A percentile compares a stretch with the other conserved stretches of the same genome.
phyloP scores from a whole-genome alignment of 2,329 filamentous ascomycete genomes.

The Paracamarosporium sp. region DNA sequence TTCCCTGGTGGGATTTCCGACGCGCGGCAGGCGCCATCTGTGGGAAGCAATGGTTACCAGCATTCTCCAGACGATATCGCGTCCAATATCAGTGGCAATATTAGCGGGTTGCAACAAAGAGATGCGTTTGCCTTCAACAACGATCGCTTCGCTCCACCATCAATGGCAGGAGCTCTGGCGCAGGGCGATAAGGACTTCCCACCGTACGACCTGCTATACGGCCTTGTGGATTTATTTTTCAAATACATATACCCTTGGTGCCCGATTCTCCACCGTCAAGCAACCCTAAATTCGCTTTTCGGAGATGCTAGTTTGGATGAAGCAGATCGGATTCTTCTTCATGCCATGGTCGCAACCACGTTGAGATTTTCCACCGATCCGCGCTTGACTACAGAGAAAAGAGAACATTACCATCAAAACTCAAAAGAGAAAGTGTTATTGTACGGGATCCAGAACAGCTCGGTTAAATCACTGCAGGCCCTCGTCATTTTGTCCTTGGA shows the following conservation, averaged over 20 bases:
- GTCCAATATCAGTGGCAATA: constrained; percentile 20
- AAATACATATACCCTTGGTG: constrained; percentile 74
- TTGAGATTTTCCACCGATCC: constrained; percentile 82
- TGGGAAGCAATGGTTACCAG: constrained; percentile 38
- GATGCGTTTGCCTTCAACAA: constrained; percentile 39
- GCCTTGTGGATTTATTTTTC: constrained; percentile 67
- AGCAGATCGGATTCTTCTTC: constrained; percentile 80
- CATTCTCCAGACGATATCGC: constrained; percentile 34
- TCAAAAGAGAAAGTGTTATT: constrained; percentile 87
- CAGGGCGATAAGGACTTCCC: constrained; percentile 57
- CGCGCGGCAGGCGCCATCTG: constrained; percentile 27
- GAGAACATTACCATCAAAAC: constrained; percentile 76
- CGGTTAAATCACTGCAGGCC: constrained; percentile 85
- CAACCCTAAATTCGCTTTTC: constrained; percentile 82
- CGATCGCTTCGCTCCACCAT: constrained; percentile 36
- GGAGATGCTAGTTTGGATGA: constrained; percentile 75
- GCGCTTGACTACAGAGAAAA: constrained; percentile 74
- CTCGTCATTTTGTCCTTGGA: constrained; percentile 87
- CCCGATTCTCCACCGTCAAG: constrained; percentile 85
- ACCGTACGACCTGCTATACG: constrained; percentile 66
- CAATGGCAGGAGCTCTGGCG: constrained; percentile 34
- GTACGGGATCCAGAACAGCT: constrained; percentile 88
- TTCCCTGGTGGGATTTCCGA: constrained; percentile 49
- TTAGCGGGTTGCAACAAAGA: constrained; percentile 31
- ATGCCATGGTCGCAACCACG: constrained; percentile 88